phyloP scores from a whole-genome alignment of 495 filamentous ascomycete species.

The Stereocaulon alpinum region DNA sequence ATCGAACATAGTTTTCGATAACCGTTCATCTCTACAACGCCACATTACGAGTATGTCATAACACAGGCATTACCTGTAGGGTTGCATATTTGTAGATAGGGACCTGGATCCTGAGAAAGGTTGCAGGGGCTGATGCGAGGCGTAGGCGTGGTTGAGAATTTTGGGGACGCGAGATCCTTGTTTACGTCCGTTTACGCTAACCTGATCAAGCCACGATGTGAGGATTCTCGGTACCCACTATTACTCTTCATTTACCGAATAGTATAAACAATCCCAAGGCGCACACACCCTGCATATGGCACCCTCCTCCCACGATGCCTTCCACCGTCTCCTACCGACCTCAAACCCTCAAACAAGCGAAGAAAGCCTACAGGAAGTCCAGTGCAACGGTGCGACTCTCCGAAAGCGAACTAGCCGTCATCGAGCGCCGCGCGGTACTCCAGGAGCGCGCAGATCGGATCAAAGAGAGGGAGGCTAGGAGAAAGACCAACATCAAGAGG shows the following conservation, averaged over 20 bases:
- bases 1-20: too few relatives aligned
- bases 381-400: slow-evolving; percentile 15
- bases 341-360: slow-evolving; percentile 22
- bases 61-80: too few relatives aligned
- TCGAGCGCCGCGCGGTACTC: slow-evolving; percentile 14
- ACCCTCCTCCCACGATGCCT: slow-evolving; percentile 11
- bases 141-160: too few relatives aligned
- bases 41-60: too few relatives aligned
- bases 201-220: not conserved
- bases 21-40: too few relatives aligned
- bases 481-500: slow-evolving; percentile 18
- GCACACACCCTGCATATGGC: not conserved
- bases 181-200: not conserved
- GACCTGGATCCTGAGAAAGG: too few relatives aligned
- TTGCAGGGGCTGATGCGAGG: too few relatives aligned
- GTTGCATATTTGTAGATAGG: too few relatives aligned
- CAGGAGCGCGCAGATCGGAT: slow-evolving; percentile 20
- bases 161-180: too few relatives aligned
- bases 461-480: slow-evolving; percentile 18
- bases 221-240: not conserved
- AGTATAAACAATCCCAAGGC: not conserved
- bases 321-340: slow-evolving; percentile 7
- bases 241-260: not conserved
- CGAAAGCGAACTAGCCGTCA: slow-evolving; percentile 9
- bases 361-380: slow-evolving; percentile 22